A percentile compares a stretch with the other conserved stretches of the same genome.
Evolutionary conservation across 306 rosid species (phyloP).

Genomic region (Cicer judaicum): DNA sequence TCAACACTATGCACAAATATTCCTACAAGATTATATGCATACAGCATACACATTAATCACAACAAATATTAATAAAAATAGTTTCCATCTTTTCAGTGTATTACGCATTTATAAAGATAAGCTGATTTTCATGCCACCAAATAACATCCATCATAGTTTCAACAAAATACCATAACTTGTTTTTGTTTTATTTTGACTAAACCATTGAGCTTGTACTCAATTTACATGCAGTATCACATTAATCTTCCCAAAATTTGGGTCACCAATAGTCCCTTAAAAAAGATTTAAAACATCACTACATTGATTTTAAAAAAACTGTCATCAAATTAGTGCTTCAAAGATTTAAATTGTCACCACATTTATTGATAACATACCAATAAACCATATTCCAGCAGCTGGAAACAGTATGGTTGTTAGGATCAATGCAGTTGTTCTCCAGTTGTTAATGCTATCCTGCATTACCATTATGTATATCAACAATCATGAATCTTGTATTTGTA

Average conservation of each 20-base stretch:
- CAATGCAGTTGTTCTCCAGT: constrained; percentile 75
- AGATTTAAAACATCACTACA: not conserved
- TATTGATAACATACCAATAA: constrained; percentile 59
- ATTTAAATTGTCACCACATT: not conserved
- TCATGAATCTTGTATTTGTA: not conserved
- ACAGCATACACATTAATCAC: constrained; percentile 15
- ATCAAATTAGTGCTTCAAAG: not conserved
- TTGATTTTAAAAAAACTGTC: too few species aligned
- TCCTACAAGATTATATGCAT: constrained; percentile 51
- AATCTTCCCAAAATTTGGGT: not conserved
- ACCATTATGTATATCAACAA: constrained; percentile 27
- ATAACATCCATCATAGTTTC: not conserved
- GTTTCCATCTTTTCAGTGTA: not conserved
- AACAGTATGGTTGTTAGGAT: constrained; percentile 71
- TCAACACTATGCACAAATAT: constrained; percentile 65
- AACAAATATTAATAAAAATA: constrained; percentile 1
- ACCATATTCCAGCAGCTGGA: constrained; percentile 76
- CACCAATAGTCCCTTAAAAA: not conserved
- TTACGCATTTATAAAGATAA: not conserved
- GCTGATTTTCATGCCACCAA: constrained; percentile 9
- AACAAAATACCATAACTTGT: not conserved
- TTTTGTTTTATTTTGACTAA: not conserved
- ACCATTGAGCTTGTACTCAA: not conserved
- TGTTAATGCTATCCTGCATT: constrained; percentile 67
- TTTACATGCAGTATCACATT: not conserved